Conservation (phyloP, 495 filamentous ascomycete genomes). For the Hypoxylon intermedium region DNA sequence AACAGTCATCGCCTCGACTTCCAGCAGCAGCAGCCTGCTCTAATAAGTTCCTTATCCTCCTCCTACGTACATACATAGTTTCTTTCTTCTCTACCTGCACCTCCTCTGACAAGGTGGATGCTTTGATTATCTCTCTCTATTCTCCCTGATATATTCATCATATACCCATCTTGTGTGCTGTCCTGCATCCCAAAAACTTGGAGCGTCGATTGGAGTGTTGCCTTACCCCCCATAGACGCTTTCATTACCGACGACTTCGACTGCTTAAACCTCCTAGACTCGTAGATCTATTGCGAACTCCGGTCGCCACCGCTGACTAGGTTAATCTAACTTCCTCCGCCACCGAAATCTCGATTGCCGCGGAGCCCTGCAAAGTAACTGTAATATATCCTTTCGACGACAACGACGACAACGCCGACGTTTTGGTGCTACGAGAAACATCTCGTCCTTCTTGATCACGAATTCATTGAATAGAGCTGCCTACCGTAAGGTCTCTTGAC, state of each 20-base stretch:
- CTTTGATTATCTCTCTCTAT: slow-evolving; percentile 10
- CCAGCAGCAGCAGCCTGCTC: slow-evolving; percentile 6
- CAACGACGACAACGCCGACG: slow-evolving; percentile 12
- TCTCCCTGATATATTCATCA: slow-evolving; percentile 5
- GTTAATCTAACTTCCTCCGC: slow-evolving; percentile 13
- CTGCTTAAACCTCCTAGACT: slow-evolving; percentile 25
- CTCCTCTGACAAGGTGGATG: neutral
- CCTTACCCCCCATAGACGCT: slow-evolving; percentile 10
- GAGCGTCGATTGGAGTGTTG: slow-evolving; percentile 20
- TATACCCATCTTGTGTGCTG: slow-evolving; percentile 19
- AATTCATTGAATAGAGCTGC: slow-evolving; percentile 2
- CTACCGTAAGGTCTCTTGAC: slow-evolving; percentile 13
- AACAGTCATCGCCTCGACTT: slow-evolving; percentile 15
- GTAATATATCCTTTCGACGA: slow-evolving; percentile 30
- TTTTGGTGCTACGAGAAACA: slow-evolving; percentile 26
- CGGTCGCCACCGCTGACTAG: slow-evolving; percentile 30
- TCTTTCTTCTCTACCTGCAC: slow-evolving; percentile 5
- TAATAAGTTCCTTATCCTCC: slow-evolving; percentile 9
- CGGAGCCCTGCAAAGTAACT: slow-evolving; percentile 17
- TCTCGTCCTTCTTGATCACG: slow-evolving; percentile 13
- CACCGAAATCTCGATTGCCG: slow-evolving; percentile 13
- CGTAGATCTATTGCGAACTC: slow-evolving; percentile 25
- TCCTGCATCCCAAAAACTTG: slow-evolving; percentile 16
- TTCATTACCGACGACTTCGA: slow-evolving; percentile 20
- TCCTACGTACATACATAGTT: neutral